phyloP scores from a whole-genome alignment of 495 filamentous ascomycete species.

The Podospora conica region DNA sequence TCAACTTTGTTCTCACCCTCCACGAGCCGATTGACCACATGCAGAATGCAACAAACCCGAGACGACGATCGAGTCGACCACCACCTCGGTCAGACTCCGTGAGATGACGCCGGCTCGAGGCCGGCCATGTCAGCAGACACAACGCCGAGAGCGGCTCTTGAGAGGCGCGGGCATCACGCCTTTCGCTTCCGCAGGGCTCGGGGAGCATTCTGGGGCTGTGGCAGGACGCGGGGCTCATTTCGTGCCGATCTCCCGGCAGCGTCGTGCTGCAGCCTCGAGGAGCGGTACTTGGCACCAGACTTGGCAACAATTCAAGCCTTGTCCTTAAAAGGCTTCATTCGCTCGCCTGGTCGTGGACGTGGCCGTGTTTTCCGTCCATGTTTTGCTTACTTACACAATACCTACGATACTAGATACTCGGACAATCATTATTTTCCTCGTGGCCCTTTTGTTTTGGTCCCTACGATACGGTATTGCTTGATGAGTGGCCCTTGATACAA shows the following conservation, averaged over 20 bases:
- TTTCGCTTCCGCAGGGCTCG: not conserved
- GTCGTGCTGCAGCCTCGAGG: slow-evolving; percentile 1
- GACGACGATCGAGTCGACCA: too few species aligned
- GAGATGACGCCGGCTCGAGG: not conserved
- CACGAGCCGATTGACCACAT: too few species aligned
- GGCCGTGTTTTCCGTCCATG: not conserved
- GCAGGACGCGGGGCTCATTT: not conserved
- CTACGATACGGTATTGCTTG: not conserved
- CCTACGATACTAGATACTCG: too few species aligned
- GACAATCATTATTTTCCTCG: too few species aligned
- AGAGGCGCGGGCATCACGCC: not conserved
- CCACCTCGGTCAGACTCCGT: not conserved
- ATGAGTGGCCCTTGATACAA: too few species aligned
- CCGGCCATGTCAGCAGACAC: not conserved
- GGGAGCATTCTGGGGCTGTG: not conserved
- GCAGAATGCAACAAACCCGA: too few species aligned
- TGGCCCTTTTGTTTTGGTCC: not conserved
- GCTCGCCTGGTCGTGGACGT: not conserved
- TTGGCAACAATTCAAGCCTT: not conserved
- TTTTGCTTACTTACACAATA: not conserved
- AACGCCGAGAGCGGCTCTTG: not conserved
- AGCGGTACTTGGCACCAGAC: slow-evolving; percentile 4
- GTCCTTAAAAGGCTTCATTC: not conserved
- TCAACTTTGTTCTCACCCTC: too few species aligned
- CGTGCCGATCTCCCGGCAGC: slow-evolving; percentile 6